phyloP scores from a whole-genome alignment of 2,329 filamentous ascomycete species.

The Onygena corvina region DNA sequence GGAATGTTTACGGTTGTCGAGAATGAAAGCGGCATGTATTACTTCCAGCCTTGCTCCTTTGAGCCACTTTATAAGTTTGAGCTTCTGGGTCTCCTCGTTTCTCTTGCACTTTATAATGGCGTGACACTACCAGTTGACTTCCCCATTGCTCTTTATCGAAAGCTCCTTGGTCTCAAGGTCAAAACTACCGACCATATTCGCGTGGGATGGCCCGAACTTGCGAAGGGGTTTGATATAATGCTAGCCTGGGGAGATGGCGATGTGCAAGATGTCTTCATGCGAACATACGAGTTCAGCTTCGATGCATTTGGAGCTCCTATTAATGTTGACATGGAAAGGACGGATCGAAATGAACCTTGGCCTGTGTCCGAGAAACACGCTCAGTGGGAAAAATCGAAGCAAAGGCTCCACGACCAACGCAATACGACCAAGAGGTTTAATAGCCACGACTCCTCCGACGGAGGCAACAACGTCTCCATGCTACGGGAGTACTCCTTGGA shows the following conservation, averaged over 20 bases:
- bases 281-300: constrained; percentile 77
- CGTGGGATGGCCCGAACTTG: constrained; percentile 78
- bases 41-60: constrained; percentile 72
- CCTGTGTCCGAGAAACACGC: constrained; percentile 17
- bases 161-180: constrained; percentile 58
- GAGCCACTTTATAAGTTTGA: constrained; percentile 86
- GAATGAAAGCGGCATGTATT: constrained; percentile 61
- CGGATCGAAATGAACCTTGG: constrained; percentile 29
- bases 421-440: constrained; percentile 4
- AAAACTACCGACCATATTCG: constrained; percentile 62
- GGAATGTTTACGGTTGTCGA: constrained; percentile 65
- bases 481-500: constrained; percentile 10
- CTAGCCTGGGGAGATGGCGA: constrained; percentile 69
- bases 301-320: constrained; percentile 44
- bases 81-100: constrained; percentile 74
- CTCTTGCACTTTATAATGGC: constrained; percentile 84
- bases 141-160: constrained; percentile 70
- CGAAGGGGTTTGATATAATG: constrained; percentile 59
- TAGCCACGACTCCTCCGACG: not conserved
- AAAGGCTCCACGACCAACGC: constrained; percentile 8
- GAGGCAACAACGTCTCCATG: constrained; percentile 10
- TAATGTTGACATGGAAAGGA: constrained; percentile 44
- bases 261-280: constrained; percentile 68
- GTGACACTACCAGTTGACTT: constrained; percentile 84
- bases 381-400: constrained; percentile 12